Evolutionary conservation across 305 asterid genomes (phyloP).

Genomic region (Withania somnifera): DNA sequence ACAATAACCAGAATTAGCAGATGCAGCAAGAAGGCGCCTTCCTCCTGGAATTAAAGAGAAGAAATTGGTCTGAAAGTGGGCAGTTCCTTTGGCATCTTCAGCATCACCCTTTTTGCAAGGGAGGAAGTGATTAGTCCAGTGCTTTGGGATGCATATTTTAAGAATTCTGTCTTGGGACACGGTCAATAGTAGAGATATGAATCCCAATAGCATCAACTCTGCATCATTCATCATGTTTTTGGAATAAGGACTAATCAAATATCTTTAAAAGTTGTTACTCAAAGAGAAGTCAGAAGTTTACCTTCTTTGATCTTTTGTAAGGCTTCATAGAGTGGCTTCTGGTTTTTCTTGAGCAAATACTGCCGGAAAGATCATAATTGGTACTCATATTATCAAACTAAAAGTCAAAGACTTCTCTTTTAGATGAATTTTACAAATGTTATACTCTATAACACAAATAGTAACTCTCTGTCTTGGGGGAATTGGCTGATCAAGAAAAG

Average conservation of each 20-base stretch:
- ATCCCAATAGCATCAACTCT: conserved; percentile 73
- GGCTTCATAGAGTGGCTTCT: conserved; percentile 50
- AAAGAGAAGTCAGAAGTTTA: background rate
- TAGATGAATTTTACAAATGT: background rate
- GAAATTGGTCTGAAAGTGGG: conserved; percentile 17
- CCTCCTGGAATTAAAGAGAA: conserved; percentile 22
- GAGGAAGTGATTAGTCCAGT: conserved; percentile 35
- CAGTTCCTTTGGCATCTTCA: background rate
- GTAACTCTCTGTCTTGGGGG: background rate
- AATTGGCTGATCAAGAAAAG: background rate
- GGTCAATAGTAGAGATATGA: conserved; percentile 54
- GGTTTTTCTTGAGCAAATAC: conserved; percentile 45
- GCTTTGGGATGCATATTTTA: conserved; percentile 39
- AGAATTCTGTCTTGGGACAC: conserved; percentile 32
- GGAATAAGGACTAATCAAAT: background rate
- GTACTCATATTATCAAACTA: background rate
- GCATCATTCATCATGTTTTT: conserved; percentile 9
- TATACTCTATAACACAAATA: background rate
- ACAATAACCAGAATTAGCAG: conserved; percentile 25
- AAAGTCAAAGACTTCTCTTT: background rate
- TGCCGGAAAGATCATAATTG: conserved; percentile 5
- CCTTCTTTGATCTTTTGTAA: conserved; percentile 71
- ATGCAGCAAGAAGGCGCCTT: conserved; percentile 32
- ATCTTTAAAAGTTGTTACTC: background rate
- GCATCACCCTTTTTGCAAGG: conserved; percentile 32